Evolutionary conservation across 495 filamentous ascomycete genomes (phyloP), one percentile per base, ranked within the genome.

Genomic region (Arthonia radiata): DNA sequence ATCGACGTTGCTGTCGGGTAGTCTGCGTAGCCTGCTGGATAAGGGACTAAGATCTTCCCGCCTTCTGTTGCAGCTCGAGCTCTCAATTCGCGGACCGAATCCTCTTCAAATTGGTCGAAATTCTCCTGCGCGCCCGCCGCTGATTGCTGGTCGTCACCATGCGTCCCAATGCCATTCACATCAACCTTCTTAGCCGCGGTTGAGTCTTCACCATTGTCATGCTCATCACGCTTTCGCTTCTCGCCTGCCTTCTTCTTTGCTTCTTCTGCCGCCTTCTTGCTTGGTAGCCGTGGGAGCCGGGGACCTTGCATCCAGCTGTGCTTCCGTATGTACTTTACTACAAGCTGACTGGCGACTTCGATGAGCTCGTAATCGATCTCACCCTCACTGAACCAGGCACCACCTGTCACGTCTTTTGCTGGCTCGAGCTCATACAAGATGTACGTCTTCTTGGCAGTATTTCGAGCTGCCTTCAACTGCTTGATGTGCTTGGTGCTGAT

Each of bases 311-410:
- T 35, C 37, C 74, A 81, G 34, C 69, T 80, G 32, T 58, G 53
- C 15, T 48, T 53, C 37, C 66, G 64, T 31, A 94, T 69, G 27
- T 66, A 72, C 31, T 64, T 61, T 34, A 75, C 67, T 11, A 91
- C 60, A 28, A 71, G 62, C 3, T 57, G 53, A 17, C 68, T 55
- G 9, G 89, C 53, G 17, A 52, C 58, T 13, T 70, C 62, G 39
- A 94, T 80, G 42, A 97, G 81, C 25, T 72, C 70, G 19, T 71
- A 64, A 43, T 97, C 86, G 2, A 93, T 59, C 21, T 74, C 72
- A 5, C 72, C 74, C 27, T 91, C 75, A 13, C 73, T 81, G 38
- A 80, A 93, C 76, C 82, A 97, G 11, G 77, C 70, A 4, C 89
- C 86, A 22, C 86, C 89, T 0, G 80, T 89, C 12, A 82, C 69